A percentile compares a stretch with the other conserved stretches of the same genome.
phyloP scores from a whole-genome alignment of 768 basidiomycete genomes.

The Psilocybe subaeruginosa region DNA sequence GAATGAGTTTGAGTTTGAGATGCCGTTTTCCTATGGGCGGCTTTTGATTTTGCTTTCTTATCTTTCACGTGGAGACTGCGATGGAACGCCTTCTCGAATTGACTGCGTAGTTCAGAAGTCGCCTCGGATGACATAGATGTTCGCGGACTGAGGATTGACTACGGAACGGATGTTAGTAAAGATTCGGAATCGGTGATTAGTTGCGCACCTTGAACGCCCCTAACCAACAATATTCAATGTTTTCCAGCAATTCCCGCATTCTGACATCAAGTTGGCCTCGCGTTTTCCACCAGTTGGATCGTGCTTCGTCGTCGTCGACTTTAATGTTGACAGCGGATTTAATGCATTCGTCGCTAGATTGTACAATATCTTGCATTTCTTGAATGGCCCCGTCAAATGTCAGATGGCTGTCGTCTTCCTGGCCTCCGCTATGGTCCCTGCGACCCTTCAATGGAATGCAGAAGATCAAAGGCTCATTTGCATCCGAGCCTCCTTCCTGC shows the following conservation, averaged over 20 bases:
- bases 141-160: conserved; percentile 68
- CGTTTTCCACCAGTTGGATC: conserved; percentile 86
- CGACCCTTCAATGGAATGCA: conserved; percentile 87
- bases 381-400: conserved; percentile 72
- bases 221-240: conserved; percentile 95
- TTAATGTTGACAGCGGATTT: conserved; percentile 74
- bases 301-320: conserved; percentile 63
- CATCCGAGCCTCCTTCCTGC: conserved; percentile 54
- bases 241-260: conserved; percentile 72
- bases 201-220: conserved; percentile 90
- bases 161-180: neutral
- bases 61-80: conserved; percentile 63
- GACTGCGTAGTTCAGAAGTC: conserved; percentile 59
- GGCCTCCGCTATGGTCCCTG: conserved; percentile 69
- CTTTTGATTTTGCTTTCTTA: conserved; percentile 53
- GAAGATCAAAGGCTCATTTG: conserved; percentile 71
- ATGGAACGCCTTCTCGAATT: conserved; percentile 78
- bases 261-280: conserved; percentile 77
- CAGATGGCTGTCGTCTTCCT: conserved; percentile 71
- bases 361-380: conserved; percentile 82
- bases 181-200: neutral
- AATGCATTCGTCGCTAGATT: conserved; percentile 76
- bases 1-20: conserved; percentile 35
- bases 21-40: conserved; percentile 37
- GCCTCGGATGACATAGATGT: conserved; percentile 43